Percentiles rank a stretch among this genome's conserved stretches.
phyloP scores from a whole-genome alignment of 2,329 filamentous ascomycete species.

The Fusarium staphyleae region DNA sequence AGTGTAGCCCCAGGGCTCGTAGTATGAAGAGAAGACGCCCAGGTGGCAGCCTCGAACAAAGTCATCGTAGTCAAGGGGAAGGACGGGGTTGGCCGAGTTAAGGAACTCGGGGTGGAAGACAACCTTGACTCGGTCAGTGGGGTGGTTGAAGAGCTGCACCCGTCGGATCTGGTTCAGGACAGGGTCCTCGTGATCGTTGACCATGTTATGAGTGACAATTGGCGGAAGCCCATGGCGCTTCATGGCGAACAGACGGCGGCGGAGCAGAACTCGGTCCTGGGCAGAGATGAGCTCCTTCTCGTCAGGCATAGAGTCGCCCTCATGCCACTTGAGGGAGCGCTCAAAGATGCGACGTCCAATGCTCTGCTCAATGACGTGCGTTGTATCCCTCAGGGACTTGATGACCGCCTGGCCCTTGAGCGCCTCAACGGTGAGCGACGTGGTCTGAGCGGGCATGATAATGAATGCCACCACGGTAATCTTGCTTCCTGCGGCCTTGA shows the following conservation, averaged over 20 bases:
- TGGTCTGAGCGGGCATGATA: conserved; percentile 97
- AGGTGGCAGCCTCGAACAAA: conserved; percentile 97
- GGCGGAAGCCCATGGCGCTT: conserved; percentile 89
- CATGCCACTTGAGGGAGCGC: conserved; percentile 92
- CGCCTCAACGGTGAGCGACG: conserved; percentile 92
- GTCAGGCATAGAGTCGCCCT: conserved; percentile 90
- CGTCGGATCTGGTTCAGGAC: conserved; percentile 95
- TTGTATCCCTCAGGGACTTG: conserved; percentile 92
- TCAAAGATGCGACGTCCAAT: conserved; percentile 96
- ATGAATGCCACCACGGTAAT: conserved; percentile 97
- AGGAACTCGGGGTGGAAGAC: conserved; percentile 98
- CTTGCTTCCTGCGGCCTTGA: conserved; percentile 86
- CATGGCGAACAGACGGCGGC: conserved; percentile 93
- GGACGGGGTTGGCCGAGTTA: conserved; percentile 91
- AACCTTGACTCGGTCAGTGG: conserved; percentile 93
- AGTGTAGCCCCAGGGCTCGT: conserved; percentile 99
- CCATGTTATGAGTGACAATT: conserved; percentile 99
- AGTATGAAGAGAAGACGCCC: conserved; percentile 96
- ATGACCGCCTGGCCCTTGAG: conserved; percentile 97
- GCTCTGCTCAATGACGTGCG: conserved; percentile 89
- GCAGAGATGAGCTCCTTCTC: conserved; percentile 95
- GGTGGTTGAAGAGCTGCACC: conserved; percentile 96
- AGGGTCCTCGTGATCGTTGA: conserved; percentile 91
- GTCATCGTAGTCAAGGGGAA: conserved; percentile 97
- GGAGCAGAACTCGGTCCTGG: conserved; percentile 90